phyloP scores from a whole-genome alignment of 495 filamentous ascomycete species.

The Penicillium desertorum region DNA sequence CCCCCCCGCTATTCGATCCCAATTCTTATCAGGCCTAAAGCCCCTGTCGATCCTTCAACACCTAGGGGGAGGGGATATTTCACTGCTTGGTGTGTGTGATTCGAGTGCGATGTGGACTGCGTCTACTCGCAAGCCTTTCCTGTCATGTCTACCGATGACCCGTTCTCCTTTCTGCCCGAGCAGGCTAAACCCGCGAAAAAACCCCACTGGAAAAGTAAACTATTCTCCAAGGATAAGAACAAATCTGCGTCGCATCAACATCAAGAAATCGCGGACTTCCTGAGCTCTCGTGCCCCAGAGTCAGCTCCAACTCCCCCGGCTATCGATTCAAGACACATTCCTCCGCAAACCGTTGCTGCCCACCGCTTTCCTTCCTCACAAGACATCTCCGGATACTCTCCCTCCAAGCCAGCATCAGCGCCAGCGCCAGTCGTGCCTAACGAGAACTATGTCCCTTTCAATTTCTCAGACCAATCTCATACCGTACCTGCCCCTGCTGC shows the following conservation, averaged over 20 bases:
- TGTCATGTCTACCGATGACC: slow-evolving; percentile 45
- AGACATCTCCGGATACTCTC: slow-evolving; percentile 22
- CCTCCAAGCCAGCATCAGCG: slow-evolving; percentile 4
- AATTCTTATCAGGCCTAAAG: slow-evolving; percentile 2
- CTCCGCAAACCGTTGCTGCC: slow-evolving; percentile 19
- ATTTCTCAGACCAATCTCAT: slow-evolving; percentile 14
- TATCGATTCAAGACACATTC: slow-evolving; percentile 20
- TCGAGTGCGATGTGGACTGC: slow-evolving; percentile 23
- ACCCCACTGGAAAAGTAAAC: slow-evolving; percentile 49
- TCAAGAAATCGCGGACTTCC: slow-evolving; percentile 49
- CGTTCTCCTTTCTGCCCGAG: slow-evolving; percentile 42
- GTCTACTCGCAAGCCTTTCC: slow-evolving; percentile 13
- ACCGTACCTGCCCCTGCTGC: background rate
- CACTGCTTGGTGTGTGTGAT: slow-evolving; percentile 16
- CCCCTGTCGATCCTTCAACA: slow-evolving; percentile 29
- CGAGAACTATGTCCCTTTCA: slow-evolving; percentile 24
- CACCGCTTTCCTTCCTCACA: slow-evolving; percentile 30
- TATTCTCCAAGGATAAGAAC: slow-evolving; percentile 48
- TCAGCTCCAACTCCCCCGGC: slow-evolving; percentile 14
- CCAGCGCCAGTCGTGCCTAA: slow-evolving; percentile 4
- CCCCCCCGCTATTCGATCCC: slow-evolving; percentile 14
- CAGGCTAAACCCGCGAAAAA: slow-evolving; percentile 30
- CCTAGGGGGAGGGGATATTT: slow-evolving; percentile 3
- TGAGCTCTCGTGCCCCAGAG: slow-evolving; percentile 30
- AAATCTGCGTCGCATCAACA: slow-evolving; percentile 32